Evolutionary conservation across 441 rosid genomes (phyloP), one percentile per base, ranked within the genome.

Genomic region (Populus hybrid): DNA sequence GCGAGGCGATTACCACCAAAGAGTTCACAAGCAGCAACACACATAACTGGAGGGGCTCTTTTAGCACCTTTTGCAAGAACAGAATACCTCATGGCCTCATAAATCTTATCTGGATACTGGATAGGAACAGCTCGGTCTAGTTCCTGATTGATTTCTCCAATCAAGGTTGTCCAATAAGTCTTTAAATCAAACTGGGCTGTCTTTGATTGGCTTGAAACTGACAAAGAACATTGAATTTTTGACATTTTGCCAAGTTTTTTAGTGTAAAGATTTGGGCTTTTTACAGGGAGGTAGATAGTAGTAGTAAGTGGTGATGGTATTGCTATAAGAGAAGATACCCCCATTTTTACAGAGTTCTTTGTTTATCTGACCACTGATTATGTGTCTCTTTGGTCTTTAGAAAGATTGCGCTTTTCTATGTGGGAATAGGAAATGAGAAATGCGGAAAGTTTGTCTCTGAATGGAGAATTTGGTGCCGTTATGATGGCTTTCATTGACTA

Each of bases 31-130:
- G 95, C 88, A 2, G 97, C 94, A 3, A 95, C 87, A 70, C 99
- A 95, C 99, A 95, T 92, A 34, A 95, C 94, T 0, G 99, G 99
- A 21, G 99, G 91, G 10, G 98, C 91, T 65, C 98, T 88, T 85
- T 93, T 93, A 70, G 95, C 95, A 20, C 98, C 94, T 66, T 88
- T 79, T 0, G 98, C 93, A 23, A 95, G 88, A 11, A 89, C 93
- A 20, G 99, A 95, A 85, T 95, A 93, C 80, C 97, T 80, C 99
- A 95, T 92, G 32, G 95, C 92, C 84, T 95, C 92, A 79, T 92
- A 91, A 87, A 95, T 92, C 88, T 81, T 75, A 12, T 83, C 84
- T 1, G 98, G 99, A 81, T 87, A 85, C 78, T 86, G 86, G 9
- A 95, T 82, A 21, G 94, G 86, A 66, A 95, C 84, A 6, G 97